Evolutionary conservation across 495 filamentous ascomycete genomes (phyloP), one percentile per base, ranked within the genome.

Genomic region (Penicillium taxi): DNA sequence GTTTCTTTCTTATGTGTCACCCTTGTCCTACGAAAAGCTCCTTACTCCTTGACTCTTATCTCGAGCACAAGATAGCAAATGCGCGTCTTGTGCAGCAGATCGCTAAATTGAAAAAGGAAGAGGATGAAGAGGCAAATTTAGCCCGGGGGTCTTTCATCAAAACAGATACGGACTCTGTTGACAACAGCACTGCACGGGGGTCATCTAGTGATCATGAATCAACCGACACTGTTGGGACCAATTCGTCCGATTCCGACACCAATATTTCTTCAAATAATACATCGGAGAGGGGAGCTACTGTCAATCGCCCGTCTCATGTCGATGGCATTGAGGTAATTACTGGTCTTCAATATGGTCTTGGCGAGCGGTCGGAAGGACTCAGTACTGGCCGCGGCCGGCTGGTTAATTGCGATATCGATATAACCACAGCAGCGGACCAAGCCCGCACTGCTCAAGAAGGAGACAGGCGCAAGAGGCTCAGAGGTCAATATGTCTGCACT

Each of bases 41-140:
- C 0, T 77, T 74, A 7, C 67, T 95, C 6, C 62, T 98, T 32
- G 88, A 98, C 58, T 93, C 90, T 1, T 96, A 95, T 44, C 68
- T 98, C 9, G 91, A 98, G 58, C 90, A 96, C 62, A 96, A 96
- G 59, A 88, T 96, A 32, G 91, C 96, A 58, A 96, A 98, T 49
- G 88, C 94, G 59, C 77, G 91, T 12, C 59, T 98, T 25, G 75
- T 72, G 39, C 83, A 84, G 44, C 78, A 84, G 22, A 94, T 98
- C 41, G 77, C 79, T 9, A 87, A 94, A 52, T 70, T 98, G 26
- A 81, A 80, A 47, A 71, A 76, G 44, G 91, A 96, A 59, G 89
- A 95, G 56, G 77, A 80, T 36, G 83, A 89, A 47, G 91, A 95
- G 30, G 54, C 72, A 12, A 73, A 72, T 41, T 55, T 62, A 25